Percentiles rank a stretch among this genome's conserved stretches.
Conservation (phyloP, 2,329 filamentous ascomycete genomes). For the Penicillium sp. region DNA sequence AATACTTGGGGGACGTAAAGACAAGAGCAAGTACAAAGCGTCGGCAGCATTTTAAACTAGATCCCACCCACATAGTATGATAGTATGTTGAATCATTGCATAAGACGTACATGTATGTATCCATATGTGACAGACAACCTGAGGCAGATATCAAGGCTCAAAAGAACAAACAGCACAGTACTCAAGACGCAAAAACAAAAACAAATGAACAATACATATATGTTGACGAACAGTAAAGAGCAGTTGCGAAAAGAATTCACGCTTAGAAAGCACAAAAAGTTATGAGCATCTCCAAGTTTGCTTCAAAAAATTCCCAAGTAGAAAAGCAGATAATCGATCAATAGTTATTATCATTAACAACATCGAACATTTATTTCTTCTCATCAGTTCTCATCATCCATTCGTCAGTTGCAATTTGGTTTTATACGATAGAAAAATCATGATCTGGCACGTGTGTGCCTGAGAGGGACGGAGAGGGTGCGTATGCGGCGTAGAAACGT, state of each 20-base stretch:
- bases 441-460: background rate
- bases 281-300: background rate
- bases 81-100: background rate
- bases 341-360: background rate
- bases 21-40: background rate
- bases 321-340: background rate
- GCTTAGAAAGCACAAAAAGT: background rate
- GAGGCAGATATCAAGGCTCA: background rate
- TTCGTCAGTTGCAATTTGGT: slow-evolving; percentile 4
- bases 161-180: background rate
- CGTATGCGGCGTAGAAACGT: too few species aligned
- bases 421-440: background rate
- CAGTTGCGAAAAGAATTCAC: background rate
- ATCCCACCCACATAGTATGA: background rate
- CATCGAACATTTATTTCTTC: slow-evolving; percentile 8
- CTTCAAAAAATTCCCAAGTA: background rate
- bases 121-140: background rate
- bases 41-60: background rate
- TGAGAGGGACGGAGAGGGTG: background rate
- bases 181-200: background rate
- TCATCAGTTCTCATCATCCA: slow-evolving; percentile 6
- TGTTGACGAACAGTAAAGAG: background rate
- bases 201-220: background rate
- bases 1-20: background rate
- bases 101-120: background rate